Evolutionary conservation across 2,329 filamentous ascomycete genomes (phyloP).

Genomic region (Penicillium digitatum): DNA sequence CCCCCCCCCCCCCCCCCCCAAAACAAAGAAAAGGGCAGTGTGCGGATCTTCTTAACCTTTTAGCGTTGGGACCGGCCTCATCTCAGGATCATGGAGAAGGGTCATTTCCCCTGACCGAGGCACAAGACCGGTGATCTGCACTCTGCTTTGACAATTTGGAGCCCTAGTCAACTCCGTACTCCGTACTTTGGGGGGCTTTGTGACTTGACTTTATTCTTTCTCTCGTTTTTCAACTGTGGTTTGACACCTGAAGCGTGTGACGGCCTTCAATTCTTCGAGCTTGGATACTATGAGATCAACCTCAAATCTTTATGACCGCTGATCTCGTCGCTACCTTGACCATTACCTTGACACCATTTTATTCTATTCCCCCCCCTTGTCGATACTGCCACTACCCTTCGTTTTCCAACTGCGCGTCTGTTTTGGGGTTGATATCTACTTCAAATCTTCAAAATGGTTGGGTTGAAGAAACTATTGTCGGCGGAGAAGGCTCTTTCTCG

Average conservation of each 20-base stretch:
- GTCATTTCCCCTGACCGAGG: slow-evolving; percentile 22
- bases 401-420: background rate
- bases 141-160: slow-evolving; percentile 11
- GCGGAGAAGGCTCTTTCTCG: slow-evolving; percentile 22
- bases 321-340: slow-evolving; percentile 14
- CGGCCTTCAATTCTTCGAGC: slow-evolving; percentile 7
- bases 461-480: slow-evolving; percentile 34
- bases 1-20: no score
- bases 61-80: slow-evolving; percentile 21
- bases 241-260: slow-evolving; percentile 13
- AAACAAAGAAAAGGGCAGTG: slow-evolving; percentile 8
- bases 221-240: background rate
- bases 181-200: slow-evolving; percentile 4
- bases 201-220: slow-evolving; percentile 2
- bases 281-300: slow-evolving; percentile 18
- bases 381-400: slow-evolving; percentile 2
- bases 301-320: slow-evolving; percentile 13
- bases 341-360: slow-evolving; percentile 4
- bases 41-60: slow-evolving; percentile 19
- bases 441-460: slow-evolving; percentile 29
- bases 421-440: slow-evolving; percentile 5
- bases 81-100: slow-evolving; percentile 23
- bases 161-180: no score
- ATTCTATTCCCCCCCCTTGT: background rate
- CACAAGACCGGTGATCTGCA: slow-evolving; percentile 20